Evolutionary conservation across 257 asterid genomes (phyloP), one percentile per base, ranked within the genome.

Genomic region (Petunia secreta): DNA sequence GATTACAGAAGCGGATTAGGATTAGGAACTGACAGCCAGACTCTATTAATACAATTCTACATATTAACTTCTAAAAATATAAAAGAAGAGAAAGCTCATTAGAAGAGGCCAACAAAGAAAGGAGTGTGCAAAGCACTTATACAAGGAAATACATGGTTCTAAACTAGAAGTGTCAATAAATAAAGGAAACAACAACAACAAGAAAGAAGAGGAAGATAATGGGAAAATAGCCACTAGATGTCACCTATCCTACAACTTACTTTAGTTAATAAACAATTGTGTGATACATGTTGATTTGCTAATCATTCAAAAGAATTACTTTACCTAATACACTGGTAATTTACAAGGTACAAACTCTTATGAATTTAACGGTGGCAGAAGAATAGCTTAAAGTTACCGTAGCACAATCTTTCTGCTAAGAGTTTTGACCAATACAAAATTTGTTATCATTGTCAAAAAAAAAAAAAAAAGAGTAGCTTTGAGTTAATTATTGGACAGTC

Each of bases 1-100:
- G 80, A 82, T 79, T 75, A 78, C 63, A 73, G 14, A 48, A 53
- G 69, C 52, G 59, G 50, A 85, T 89, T 79, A 91, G 77, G 77
- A 48, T 48, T 36, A 34, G 62, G 77, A 34, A 48, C 34, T 10
- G 10, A 52, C 15, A 52, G 10, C 55, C 55, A 9, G 55, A 52
- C 10, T 52, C 55, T 52, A 9, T 9, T 50, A 50, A 8, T 50
- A 8, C 55, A 50, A 50, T 50, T 50, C 43, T 6, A 71, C 14
- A 71, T 10, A 34, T 4, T 71, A 3, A 48, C 11, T 50, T 71
- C 34, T 34, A 8, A 48, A 71, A 44, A 71, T 34, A 6, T 48
- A 34, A 8, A 48, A 71, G 60, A 48, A 71, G 60, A 71, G 60
- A 50, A 5, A 69, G 5, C 43, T 34, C 11, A 46, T 9, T 4